Evolutionary conservation across 1,284 basidiomycete genomes (phyloP), one percentile per base, ranked within the genome.

Genomic region (Earliella scabrosa): DNA sequence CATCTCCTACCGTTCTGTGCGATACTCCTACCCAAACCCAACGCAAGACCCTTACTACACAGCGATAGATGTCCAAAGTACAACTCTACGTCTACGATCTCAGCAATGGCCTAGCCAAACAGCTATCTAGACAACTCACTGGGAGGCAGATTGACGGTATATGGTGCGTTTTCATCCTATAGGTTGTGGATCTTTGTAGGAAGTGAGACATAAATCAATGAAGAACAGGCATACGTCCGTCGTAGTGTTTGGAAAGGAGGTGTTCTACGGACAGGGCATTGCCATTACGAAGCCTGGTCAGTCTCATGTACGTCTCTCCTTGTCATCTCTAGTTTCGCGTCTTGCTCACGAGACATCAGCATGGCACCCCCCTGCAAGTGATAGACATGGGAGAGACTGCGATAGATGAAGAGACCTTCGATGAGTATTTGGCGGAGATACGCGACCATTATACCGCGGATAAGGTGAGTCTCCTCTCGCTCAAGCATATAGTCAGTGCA

Each of bases 221-320:
- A 40, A 64, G 56, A 45, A 54, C 61, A 92, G 90, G 90, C 93
- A 97, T 73, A 96, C 95, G 0, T 93, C 90, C 21, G 83, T 97
- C 27, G 93, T 97, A 41, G 90, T 88, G 1, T 95, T 87, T 71
- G 86, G 86, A 3, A 87, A 86, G 64, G 95, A 97, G 68, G 78
- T 93, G 45, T 96, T 92, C 67, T 97, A 95, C 69, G 95, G 95
- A 1, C 92, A 88, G 66, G 95, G 95, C 7, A 93, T 97, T 53
- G 74, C 66, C 64, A 77, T 78, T 24, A 81, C 85, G 0, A 60
- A 63, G 5, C 93, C 93, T 0, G 93, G 93, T 13, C 77, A 77
- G 63, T 93, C 93, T 7, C 92, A 93, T 76, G 91, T 91, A 68
- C 56, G 86, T 76, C 46, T 55, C 43, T 58, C 21, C 41, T 31